Base-by-base conservation (phyloP, 2,329 filamentous ascomycete genomes). In the Ascochyta fabae region DNA sequence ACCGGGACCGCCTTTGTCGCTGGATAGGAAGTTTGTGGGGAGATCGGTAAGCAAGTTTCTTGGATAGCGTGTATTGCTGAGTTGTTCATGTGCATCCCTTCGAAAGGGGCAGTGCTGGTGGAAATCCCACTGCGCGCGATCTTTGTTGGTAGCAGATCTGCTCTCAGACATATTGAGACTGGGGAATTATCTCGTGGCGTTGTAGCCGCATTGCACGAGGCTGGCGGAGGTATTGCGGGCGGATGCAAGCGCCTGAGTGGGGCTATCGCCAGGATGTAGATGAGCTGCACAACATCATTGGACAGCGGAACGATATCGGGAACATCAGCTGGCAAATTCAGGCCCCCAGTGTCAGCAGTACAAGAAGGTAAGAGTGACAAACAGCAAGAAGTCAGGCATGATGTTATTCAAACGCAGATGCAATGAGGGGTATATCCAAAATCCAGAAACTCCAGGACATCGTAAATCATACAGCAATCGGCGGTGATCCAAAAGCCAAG, bases 401-500 rank as follows among this genome's bases (percentile, higher is more conserved):
- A 10, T 4, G 6, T 19, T 12, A 26, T 45, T 12, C 24, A 40
- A 8, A 34, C 24, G 31, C 46, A 41, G 31, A 22, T 27, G 34
- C 22, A 15, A 43, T 26, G n/a, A 12, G 24, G 43, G 48, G 53
- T 59, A 54, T 62, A 56, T 53, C 40, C 42, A 49, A 46, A 29
- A 33, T 31, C 6, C 9, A 43, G 13, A 26, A 36, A 26, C 19
- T 19, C 19, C 19, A 19, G 6, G 16, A 3, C 29, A 5, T 23
- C 27, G 15, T 27, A 33, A 27, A 2, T 63, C 48, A 65, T 50
- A 64, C 58, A 5, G 60, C 43, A 15, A 65, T 61, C 1, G 66
- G 61, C 1, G 65, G 59, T n/a, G 66, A 67, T 8, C 65, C 62
- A 59, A 68, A 65, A 8, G 35, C 49, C 29, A 64, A 24, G 0